Base-by-base conservation (phyloP, 73 alveolate species). In the Paramecium bursaria region DNA sequence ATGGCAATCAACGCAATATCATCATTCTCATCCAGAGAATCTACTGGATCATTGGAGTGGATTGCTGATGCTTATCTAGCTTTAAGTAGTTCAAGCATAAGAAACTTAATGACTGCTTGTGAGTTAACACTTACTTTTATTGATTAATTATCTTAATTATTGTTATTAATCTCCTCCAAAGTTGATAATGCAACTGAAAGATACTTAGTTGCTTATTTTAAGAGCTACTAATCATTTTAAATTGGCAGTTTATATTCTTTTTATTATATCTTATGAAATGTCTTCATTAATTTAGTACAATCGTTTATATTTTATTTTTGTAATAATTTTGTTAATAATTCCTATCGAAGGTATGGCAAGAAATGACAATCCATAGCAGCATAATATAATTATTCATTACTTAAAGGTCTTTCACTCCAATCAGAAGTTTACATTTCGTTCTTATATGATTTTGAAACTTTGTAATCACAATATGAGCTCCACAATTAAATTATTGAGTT, bases 401-500 rank as follows among this genome's bases (percentile, higher is more conserved):
- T 79, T 35, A 79, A 44, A 21, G 89, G 85, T 79, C 89, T 79
- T 44, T 79, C 57, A 27, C 85, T 44, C 89, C 89, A 79, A 27
- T 79, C 85, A 11, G 89, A 79, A 25, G 76, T 55, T 2, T 79
- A n/a, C 77, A 79, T 42, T 35, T 54, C 73, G 17, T 26, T 79
- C 46, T 79, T 79, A 31, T 79, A 53, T 27, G 51, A 17, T 54
- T 47, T 79, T 0, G 75, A 61, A 44, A 79, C 60, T 39, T 52
- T n/a, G 29, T 51, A 57, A 79, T 55, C 54, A 27, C 89, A 79
- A 33, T 52, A 79, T 53, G 23, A 13, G 13, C 26, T 29, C 60
- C 75, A 53, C 35, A 79, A 22, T 3, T 54, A 54, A 22, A 79
- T 54, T 19, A 79, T 53, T 1, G 89, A 53, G 42, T 46, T 79